Evolutionary conservation across 2,329 filamentous ascomycete species (phyloP).

Genomic region (Diaporthe helianthi): DNA sequence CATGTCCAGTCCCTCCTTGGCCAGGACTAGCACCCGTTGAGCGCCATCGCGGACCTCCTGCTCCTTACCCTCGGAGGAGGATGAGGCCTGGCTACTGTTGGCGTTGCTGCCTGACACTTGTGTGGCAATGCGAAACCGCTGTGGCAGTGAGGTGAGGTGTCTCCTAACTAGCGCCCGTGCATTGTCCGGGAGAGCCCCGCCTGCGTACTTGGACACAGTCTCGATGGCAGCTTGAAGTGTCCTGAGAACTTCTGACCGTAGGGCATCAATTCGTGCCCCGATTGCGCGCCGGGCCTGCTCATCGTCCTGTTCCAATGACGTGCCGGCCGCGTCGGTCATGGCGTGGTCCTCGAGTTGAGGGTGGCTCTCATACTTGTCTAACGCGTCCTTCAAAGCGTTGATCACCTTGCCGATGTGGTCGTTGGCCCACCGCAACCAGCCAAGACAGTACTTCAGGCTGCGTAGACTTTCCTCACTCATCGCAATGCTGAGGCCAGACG

Average conservation of each 20-base stretch:
- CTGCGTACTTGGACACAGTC: conserved; percentile 87
- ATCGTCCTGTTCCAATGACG: conserved; percentile 36
- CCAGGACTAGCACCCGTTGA: conserved; percentile 82
- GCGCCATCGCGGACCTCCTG: conserved; percentile 63
- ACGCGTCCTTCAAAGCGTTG: conserved; percentile 72
- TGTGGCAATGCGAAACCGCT: conserved; percentile 79
- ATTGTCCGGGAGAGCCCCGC: conserved; percentile 90
- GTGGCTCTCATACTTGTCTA: conserved; percentile 78
- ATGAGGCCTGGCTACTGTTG: conserved; percentile 33
- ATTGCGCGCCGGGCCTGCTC: conserved; percentile 52
- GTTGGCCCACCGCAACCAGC: conserved; percentile 82
- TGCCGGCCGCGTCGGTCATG: conserved; percentile 36
- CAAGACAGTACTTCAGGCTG: conserved; percentile 84
- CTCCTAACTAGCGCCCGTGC: conserved; percentile 82
- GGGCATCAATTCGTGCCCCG: conserved; percentile 68
- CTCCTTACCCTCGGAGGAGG: conserved; percentile 46
- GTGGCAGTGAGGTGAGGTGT: conserved; percentile 84
- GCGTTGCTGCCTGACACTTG: conserved; percentile 42
- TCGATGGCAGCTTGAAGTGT: conserved; percentile 83
- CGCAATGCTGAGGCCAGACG: conserved; percentile 87
- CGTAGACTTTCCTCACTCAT: conserved; percentile 88
- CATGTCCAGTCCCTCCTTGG: conserved; percentile 92
- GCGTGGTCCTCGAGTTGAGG: conserved; percentile 41
- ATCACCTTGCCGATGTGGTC: conserved; percentile 80
- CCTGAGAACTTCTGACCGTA: conserved; percentile 76